A percentile compares a stretch with the other conserved stretches of the same genome.
phyloP scores from a whole-genome alignment of 2,329 filamentous ascomycete species.

The Lanzia echinophila region DNA sequence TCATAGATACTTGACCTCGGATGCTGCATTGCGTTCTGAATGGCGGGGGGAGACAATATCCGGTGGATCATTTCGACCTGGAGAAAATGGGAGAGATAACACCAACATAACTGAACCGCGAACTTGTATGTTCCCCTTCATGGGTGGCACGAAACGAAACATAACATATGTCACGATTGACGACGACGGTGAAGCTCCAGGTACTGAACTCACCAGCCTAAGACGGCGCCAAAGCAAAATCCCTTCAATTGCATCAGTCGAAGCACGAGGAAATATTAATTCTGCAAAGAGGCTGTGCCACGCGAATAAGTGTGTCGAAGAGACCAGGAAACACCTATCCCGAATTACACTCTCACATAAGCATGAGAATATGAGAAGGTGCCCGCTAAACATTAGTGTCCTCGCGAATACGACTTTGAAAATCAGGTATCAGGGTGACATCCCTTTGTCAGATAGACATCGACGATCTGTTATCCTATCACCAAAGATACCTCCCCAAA shows the following conservation, averaged over 20 bases:
- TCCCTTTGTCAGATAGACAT: too few species aligned
- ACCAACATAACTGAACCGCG: not conserved
- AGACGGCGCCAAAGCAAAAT: too few species aligned
- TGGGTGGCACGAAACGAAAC: not conserved
- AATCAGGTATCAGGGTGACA: too few species aligned
- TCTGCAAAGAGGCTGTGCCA: not conserved
- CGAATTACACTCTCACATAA: not conserved
- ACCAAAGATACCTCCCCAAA: too few species aligned
- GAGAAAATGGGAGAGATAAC: slow-evolving; percentile 11
- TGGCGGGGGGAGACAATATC: slow-evolving; percentile 37
- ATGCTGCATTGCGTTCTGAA: not conserved
- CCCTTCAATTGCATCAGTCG: too few species aligned
- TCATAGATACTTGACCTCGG: not conserved
- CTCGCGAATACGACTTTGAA: not conserved
- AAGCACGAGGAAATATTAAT: too few species aligned
- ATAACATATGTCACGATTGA: too few species aligned
- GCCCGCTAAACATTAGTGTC: not conserved
- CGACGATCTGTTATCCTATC: too few species aligned
- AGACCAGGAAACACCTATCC: not conserved
- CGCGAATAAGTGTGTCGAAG: not conserved
- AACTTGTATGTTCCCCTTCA: not conserved
- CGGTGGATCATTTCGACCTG: slow-evolving; percentile 34
- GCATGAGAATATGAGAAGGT: not conserved
- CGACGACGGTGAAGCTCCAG: too few species aligned
- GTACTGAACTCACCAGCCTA: too few species aligned